Evolutionary conservation across 805 yeast species (phyloP), one percentile per base, ranked within the genome.

Genomic region (Cyberlindnera suaveolens): DNA sequence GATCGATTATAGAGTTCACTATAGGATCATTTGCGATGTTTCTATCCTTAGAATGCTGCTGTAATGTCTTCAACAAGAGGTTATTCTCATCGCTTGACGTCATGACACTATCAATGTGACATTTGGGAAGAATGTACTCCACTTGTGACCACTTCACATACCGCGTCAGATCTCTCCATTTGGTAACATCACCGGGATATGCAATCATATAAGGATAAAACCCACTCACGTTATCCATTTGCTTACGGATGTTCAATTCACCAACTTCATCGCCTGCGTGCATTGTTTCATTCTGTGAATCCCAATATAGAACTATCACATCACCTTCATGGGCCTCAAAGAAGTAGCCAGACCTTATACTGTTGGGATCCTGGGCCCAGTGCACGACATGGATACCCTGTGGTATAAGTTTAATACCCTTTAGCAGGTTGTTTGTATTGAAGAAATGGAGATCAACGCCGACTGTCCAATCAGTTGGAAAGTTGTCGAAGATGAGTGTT

Each of bases 331-430:
- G 32, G 20, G 71, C 62, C n/a, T 52, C 47, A 15, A 68, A 39
- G 53, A 51, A 65, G 52, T 57, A 58, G 4, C 81, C 82, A 43
- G 56, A 50, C 43, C 70, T 65, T 50, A 64, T 59, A 51, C 66
- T 75, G 33, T 53, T 40, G 6, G 54, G 48, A 40, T 54, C 60
- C 34, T 59, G 58, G 0, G 77, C 72, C 60, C 74, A 70, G 57
- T 81, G 86, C 11, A 80, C 50, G 2, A 78, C 58, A 57, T 81
- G 87, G 0, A 69, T 38, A 0, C 86, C 86, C 4, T 56, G 44
- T 0, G 76, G 69, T 4, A 81, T 62, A 15, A 61, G 57, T 48
- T 77, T 78, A 48, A 81, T 66, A 1, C 86, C 86, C 44, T 59
- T 63, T 19, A 75, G 61, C 3, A 60, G 43, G 9, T 57, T 45